Evolutionary conservation across 1,284 basidiomycete genomes (phyloP).

Genomic region (Cutaneotrichosporon sp.): DNA sequence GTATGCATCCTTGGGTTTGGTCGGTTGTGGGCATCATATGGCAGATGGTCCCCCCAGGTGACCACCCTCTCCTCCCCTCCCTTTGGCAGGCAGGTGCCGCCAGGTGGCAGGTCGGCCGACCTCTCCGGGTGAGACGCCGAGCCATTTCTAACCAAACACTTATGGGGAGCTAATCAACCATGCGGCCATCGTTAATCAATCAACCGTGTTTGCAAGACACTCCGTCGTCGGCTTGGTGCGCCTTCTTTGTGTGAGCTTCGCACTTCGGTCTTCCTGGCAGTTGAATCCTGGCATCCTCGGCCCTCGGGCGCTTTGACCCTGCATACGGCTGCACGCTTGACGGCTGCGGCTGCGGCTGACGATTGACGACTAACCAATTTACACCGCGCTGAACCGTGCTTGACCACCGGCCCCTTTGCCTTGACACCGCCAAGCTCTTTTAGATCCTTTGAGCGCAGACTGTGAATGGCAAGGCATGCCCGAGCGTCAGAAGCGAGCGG

Average conservation of each 20-base stretch:
- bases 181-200: too few relatives aligned
- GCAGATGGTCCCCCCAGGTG: too few relatives aligned
- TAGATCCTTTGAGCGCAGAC: background rate
- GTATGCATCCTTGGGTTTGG: background rate
- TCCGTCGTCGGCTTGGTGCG: background rate
- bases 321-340: background rate
- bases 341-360: too few relatives aligned
- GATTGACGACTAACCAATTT: background rate
- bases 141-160: background rate
- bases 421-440: background rate
- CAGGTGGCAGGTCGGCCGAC: slow-evolving; percentile 2
- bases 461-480: too few relatives aligned
- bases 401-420: background rate
- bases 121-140: slow-evolving; percentile 5
- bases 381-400: background rate
- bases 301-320: too few relatives aligned
- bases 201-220: too few relatives aligned
- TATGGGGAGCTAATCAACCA: background rate
- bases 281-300: too few relatives aligned
- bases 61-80: too few relatives aligned
- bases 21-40: background rate
- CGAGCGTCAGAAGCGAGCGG: background rate
- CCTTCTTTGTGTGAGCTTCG: background rate
- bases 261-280: background rate
- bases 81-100: background rate